phyloP scores from a whole-genome alignment of 1,284 basidiomycete genomes.

The Sanghuangporus weigelae region DNA sequence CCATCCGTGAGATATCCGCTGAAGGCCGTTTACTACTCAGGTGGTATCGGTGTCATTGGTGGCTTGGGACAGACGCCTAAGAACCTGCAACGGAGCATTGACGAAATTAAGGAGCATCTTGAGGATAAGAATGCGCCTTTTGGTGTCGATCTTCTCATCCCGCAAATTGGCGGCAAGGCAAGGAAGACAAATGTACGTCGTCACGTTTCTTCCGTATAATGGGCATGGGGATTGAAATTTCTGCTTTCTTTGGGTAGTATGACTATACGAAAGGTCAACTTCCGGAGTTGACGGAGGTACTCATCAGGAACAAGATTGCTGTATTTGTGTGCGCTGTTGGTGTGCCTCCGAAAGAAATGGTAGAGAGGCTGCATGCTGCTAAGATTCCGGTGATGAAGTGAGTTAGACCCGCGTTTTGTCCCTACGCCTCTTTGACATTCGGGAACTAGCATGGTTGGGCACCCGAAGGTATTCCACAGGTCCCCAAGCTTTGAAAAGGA shows the following conservation, averaged over 20 bases:
- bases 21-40: constrained; percentile 24
- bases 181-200: constrained; percentile 72
- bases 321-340: constrained; percentile 84
- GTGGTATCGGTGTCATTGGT: constrained; percentile 83
- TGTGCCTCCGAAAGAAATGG: constrained; percentile 77
- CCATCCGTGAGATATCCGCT: neutral
- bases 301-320: constrained; percentile 69
- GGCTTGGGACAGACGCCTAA: constrained; percentile 70
- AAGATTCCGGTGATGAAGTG: constrained; percentile 84
- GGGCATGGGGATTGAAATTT: neutral
- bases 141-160: constrained; percentile 77
- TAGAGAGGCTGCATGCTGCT: constrained; percentile 76
- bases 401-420: constrained; percentile 21
- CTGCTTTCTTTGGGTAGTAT: constrained; percentile 34
- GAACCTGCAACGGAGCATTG: constrained; percentile 55
- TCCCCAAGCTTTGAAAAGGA: neutral
- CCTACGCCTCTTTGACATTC: constrained; percentile 1
- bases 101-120: constrained; percentile 65
- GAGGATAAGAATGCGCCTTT: constrained; percentile 75
- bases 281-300: constrained; percentile 70
- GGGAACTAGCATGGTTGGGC: constrained; percentile 72
- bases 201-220: neutral
- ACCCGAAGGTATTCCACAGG: constrained; percentile 61
- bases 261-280: constrained; percentile 78
- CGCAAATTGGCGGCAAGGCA: constrained; percentile 73